Base-by-base conservation (phyloP, 495 filamentous ascomycete species). In the Entonaema liquescens region DNA sequence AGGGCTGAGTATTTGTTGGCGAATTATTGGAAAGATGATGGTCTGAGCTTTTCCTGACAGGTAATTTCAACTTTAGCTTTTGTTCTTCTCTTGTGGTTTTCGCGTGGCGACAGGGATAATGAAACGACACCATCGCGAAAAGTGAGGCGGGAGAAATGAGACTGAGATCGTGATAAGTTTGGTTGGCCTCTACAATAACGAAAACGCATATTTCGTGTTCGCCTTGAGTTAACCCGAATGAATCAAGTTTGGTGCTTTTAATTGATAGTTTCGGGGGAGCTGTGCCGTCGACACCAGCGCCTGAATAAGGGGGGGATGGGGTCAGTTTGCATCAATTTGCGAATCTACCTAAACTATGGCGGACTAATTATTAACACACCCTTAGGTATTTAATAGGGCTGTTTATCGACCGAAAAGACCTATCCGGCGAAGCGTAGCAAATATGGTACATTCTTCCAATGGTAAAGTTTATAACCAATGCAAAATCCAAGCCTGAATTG, bases 101-200 rank as follows among this genome's bases (percentile, higher is more conserved):
- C 29, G 63, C 63, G 70, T 66, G 57, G 65, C 21, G 42, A 68
- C 70, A 73, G 70, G 70, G 70, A 73, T 73, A 61, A 53, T 73
- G 70, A 73, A 73, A 73, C 70, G 61, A 73, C 26, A 21, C 70
- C 65, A 68, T 65, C 25, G 21, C 23, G 33, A 58, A 68, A 68
- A 73, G 62, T 68, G 65, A 73, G 70, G 70, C 70, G 65, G n/a
- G 33, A 68, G 65, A 73, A 68, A 68, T 68, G 65, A 68, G 57
- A 4, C n/a, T 44, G 1, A 28, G 13, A 56, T 67, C 1, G 38
- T 49, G 33, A 54, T 17, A 60, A 52, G 55, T 55, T 36, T 23
- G 25, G 26, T 52, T 38, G 29, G 29, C 40, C 17, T 47, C 19
- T 29, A 40, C 17, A 35, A 13, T 6, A 6, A 59, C 42, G 35